Conservation (phyloP, 1,139 yeast species). For the Taiozyma sp. region DNA sequence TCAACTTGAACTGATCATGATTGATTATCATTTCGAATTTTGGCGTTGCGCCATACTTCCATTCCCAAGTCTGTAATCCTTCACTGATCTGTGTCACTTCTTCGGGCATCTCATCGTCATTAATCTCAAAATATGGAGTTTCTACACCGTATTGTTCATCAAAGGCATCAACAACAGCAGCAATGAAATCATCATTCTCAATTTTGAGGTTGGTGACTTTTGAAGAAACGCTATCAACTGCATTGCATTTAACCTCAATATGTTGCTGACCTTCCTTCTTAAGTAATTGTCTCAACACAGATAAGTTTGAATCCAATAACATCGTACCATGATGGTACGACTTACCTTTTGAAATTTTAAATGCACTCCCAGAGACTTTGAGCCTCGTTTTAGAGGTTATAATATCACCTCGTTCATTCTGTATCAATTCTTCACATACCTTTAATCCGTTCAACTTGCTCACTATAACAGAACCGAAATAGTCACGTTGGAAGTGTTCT, state of each 20-base stretch:
- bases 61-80: constrained; percentile 54
- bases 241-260: constrained; percentile 45
- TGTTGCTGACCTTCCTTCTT: constrained; percentile 40
- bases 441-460: constrained; percentile 3
- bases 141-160: constrained; percentile 24
- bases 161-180: constrained; percentile 44
- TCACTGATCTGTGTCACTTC: constrained; percentile 41
- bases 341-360: constrained; percentile 41
- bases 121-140: background rate
- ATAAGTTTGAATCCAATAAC: constrained; percentile 67
- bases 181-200: constrained; percentile 41
- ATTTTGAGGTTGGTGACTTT: constrained; percentile 65
- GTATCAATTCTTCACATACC: constrained; percentile 31
- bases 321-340: constrained; percentile 97
- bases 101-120: constrained; percentile 36
- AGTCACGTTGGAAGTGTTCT: constrained; percentile 42
- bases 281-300: constrained; percentile 51
- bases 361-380: constrained; percentile 55
- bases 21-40: constrained; percentile 45
- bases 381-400: constrained; percentile 44
- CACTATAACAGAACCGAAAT: constrained; percentile 18
- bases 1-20: constrained; percentile 30
- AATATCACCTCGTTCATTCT: constrained; percentile 81
- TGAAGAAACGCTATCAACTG: constrained; percentile 75
- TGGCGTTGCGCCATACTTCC: constrained; percentile 75